Percentiles rank a stretch among this genome's conserved stretches.
phyloP scores from a whole-genome alignment of 2,329 filamentous ascomycete species.

The Diaporthe vexans region DNA sequence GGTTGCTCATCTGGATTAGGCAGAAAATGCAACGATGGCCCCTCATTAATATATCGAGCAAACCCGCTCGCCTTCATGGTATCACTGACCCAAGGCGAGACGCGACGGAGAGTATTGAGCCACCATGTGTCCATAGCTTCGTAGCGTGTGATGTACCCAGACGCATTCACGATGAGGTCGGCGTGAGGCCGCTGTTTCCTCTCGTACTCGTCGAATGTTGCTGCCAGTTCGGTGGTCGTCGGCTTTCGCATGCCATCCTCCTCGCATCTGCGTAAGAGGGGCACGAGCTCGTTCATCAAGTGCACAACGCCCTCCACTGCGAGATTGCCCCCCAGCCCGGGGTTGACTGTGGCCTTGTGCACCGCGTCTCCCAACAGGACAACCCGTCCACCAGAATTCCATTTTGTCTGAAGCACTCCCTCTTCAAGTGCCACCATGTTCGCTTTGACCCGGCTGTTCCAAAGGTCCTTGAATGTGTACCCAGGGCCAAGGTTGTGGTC shows the following conservation, averaged over 20 bases:
- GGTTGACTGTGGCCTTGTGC: conserved; percentile 43
- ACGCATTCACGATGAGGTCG: conserved; percentile 40
- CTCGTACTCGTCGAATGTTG: conserved; percentile 43
- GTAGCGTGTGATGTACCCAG: conserved; percentile 45
- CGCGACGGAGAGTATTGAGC: conserved; percentile 17
- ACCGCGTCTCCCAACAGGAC: conserved; percentile 43
- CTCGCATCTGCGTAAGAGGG: conserved; percentile 38
- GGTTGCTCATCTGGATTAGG: conserved; percentile 17
- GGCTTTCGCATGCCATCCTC: conserved; percentile 19
- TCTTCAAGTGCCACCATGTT: conserved; percentile 43
- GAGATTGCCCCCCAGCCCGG: conserved; percentile 43
- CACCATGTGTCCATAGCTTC: conserved; percentile 47
- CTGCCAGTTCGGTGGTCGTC: conserved; percentile 39
- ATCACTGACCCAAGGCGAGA: conserved; percentile 40
- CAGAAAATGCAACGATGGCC: conserved; percentile 26
- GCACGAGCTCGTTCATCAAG: conserved; percentile 43
- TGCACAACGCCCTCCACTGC: conserved; percentile 42
- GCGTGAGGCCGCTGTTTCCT: conserved; percentile 44
- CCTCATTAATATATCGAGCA: conserved; percentile 9
- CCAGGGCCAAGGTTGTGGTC: conserved; percentile 41
- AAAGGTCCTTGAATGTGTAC: conserved; percentile 45
- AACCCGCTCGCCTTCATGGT: conserved; percentile 30
- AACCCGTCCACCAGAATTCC: conserved; percentile 42
- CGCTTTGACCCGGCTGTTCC: conserved; percentile 37
- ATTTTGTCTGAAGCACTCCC: conserved; percentile 39